A percentile compares a stretch with the other conserved stretches of the same genome.
These are phyloP conservation scores for Boletus sp. DNA, from an alignment of 768 basidiomycete genomes.

Conservation along the genomic window DNA sequence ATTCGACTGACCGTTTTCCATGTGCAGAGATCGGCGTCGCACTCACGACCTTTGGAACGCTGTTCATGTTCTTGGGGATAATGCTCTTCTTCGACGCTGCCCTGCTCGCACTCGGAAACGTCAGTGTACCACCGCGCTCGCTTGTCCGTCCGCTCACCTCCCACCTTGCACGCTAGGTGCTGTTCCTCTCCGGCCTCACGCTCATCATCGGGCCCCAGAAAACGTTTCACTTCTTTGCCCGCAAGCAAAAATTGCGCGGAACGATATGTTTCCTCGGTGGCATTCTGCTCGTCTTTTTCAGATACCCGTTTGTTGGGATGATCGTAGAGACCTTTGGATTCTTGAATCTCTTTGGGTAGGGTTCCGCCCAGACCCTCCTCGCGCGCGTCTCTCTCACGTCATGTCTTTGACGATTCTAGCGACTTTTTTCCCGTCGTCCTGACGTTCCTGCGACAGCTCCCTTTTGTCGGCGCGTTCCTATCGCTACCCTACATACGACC, in stretches of 20 bases:
- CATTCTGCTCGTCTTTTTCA: constrained; percentile 89
- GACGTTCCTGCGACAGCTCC: constrained; percentile 93
- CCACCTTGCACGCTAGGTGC: constrained; percentile 54
- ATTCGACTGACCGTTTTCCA: neutral
- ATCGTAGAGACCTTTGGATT: constrained; percentile 95
- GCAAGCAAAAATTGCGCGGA: constrained; percentile 92
- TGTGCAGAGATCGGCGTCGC: constrained; percentile 90
- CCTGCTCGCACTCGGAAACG: constrained; percentile 95
- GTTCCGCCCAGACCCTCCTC: neutral
- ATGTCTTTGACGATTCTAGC: constrained; percentile 39
- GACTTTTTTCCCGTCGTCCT: constrained; percentile 99
- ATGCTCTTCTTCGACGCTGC: constrained; percentile 97
- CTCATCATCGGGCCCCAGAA: constrained; percentile 97
- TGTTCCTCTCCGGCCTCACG: constrained; percentile 92
- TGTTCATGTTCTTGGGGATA: constrained; percentile 96
- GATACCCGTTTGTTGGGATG: constrained; percentile 94
- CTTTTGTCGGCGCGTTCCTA: constrained; percentile 84
- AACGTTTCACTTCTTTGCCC: constrained; percentile 97
- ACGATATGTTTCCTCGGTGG: constrained; percentile 86
- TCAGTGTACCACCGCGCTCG: constrained; percentile 37
- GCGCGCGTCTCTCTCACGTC: constrained; percentile 1
- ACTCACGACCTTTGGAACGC: constrained; percentile 88
- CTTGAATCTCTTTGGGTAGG: constrained; percentile 93
- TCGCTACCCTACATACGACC: constrained; percentile 84
- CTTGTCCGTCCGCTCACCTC: neutral